Evolutionary conservation across 2,329 filamentous ascomycete genomes (phyloP), one percentile per base, ranked within the genome.

Genomic region (Scedosporium apiospermum): DNA sequence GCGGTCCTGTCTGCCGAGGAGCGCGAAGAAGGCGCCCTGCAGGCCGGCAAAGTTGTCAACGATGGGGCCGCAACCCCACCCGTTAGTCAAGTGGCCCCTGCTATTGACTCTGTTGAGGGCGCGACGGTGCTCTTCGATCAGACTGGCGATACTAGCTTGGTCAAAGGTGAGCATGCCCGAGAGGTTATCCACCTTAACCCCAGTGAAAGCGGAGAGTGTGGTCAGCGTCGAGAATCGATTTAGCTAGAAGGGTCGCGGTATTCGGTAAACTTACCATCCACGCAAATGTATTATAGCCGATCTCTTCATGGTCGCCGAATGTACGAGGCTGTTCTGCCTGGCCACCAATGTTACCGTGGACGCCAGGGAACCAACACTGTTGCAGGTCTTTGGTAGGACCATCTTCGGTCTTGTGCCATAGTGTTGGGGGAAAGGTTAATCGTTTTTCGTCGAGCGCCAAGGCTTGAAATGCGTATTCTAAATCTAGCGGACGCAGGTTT

Each of bases 331-430:
- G 51, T 88, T 57, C 51, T 57, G 51, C 51, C 23, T 57, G 87
- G 38, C 88, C 88, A 4, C 88, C 88, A 58, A 89, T 84, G 67
- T 90, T 88, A 14, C 79, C 84, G 69, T 91, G 88, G 59, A 82
- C 83, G 6, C 88, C 88, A 0, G 88, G 85, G 68, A 91, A 91
- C 85, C 85, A 88, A 10, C 80, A 78, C 64, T 81, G 79, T 46
- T 77, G 74, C 55, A 81, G 71, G 63, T 80, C 74, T 1, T 78
- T 79, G 23, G 71, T 73, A 38, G 57, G 27, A 34, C 38, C 38
- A 38, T 58, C 27, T n/a, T 58, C 57, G 38, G 27, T 38, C 38
- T 38, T 38, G 38, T 73, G 67, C 72, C 72, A 74, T 7, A 74
- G 65, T 0, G 68, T 69, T 1, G 71, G 70, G 0, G 66, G 63